These are phyloP conservation scores for Jasminum sambac DNA, from an alignment of 257 asterid genomes.

Conservation along the genomic window DNA sequence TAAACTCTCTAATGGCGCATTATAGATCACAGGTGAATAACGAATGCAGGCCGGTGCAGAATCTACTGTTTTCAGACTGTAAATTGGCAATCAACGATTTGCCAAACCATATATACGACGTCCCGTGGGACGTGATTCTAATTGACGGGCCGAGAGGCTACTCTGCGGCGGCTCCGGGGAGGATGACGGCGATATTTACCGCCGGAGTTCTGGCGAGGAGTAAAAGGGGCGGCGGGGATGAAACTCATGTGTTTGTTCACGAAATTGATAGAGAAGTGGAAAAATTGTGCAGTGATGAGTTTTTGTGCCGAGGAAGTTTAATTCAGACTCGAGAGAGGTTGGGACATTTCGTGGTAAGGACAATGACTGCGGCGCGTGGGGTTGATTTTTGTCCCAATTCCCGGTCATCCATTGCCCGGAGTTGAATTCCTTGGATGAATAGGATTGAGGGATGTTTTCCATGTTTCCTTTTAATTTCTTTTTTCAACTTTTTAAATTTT, in stretches of 20 bases:
- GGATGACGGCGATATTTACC: conserved; percentile 71
- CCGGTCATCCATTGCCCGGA: conserved; percentile 36
- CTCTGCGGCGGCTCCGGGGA: conserved; percentile 55
- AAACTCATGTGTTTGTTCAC: conserved; percentile 75
- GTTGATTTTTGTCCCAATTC: conserved; percentile 47
- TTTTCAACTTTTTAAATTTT: too few species aligned
- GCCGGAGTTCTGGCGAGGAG: conserved; percentile 84
- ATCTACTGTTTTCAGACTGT: conserved; percentile 81
- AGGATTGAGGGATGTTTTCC: neutral
- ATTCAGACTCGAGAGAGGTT: conserved; percentile 42
- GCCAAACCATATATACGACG: conserved; percentile 87
- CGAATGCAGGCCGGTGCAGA: conserved; percentile 75
- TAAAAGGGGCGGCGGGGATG: conserved; percentile 46
- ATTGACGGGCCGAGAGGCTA: conserved; percentile 77
- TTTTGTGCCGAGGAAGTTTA: conserved; percentile 57
- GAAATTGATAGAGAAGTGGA: conserved; percentile 66
- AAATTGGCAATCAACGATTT: conserved; percentile 70
- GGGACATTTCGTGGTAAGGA: conserved; percentile 68
- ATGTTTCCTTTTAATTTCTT: neutral
- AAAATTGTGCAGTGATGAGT: conserved; percentile 61
- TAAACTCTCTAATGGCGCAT: conserved; percentile 50
- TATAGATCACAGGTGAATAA: conserved; percentile 35
- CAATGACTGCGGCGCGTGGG: conserved; percentile 35
- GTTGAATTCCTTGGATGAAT: conserved; percentile 18
- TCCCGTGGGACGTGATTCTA: conserved; percentile 75